A percentile compares a stretch with the other conserved stretches of the same genome.
Conservation (phyloP, 768 basidiomycete species). For the Mycena vulgaris region DNA sequence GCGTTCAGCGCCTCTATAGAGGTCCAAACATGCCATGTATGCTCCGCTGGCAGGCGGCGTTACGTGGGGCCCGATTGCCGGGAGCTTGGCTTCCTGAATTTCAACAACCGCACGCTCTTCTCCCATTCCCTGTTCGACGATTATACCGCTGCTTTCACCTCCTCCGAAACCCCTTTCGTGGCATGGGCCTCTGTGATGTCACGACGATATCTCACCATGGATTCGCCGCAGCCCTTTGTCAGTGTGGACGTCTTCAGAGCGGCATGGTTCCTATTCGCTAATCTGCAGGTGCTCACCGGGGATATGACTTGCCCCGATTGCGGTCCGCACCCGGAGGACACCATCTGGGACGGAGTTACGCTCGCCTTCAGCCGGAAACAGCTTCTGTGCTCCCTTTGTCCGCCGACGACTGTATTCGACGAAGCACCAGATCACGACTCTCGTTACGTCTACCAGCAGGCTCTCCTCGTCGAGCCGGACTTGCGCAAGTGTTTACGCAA, state of each 20-base stretch:
- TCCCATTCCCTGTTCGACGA: slow-evolving; percentile 28
- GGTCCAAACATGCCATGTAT: slow-evolving; percentile 26
- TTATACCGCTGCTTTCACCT: slow-evolving; percentile 25
- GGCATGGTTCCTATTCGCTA: slow-evolving; percentile 52
- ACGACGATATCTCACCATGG: slow-evolving; percentile 15
- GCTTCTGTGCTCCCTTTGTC: slow-evolving; percentile 39
- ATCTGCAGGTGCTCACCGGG: slow-evolving; percentile 38
- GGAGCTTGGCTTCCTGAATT: slow-evolving; percentile 31
- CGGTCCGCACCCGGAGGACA: slow-evolving; percentile 45
- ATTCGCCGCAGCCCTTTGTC: slow-evolving; percentile 43
- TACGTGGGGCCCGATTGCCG: slow-evolving; percentile 17
- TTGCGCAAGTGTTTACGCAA: background rate
- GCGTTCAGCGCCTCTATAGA: background rate
- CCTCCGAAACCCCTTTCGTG: slow-evolving; percentile 32
- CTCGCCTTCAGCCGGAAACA: slow-evolving; percentile 49
- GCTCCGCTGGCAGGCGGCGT: slow-evolving; percentile 2
- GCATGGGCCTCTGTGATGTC: slow-evolving; percentile 17
- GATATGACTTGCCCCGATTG: slow-evolving; percentile 48
- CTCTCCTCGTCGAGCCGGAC: background rate
- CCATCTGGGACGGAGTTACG: slow-evolving; percentile 53
- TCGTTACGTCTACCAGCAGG: slow-evolving; percentile 1
- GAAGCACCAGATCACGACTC: slow-evolving; percentile 23
- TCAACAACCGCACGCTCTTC: slow-evolving; percentile 27
- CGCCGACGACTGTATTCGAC: slow-evolving; percentile 41
- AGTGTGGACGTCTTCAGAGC: slow-evolving; percentile 47